Conservation (phyloP, 1,284 basidiomycete genomes). For the Lentinula novae-zelandiae region DNA sequence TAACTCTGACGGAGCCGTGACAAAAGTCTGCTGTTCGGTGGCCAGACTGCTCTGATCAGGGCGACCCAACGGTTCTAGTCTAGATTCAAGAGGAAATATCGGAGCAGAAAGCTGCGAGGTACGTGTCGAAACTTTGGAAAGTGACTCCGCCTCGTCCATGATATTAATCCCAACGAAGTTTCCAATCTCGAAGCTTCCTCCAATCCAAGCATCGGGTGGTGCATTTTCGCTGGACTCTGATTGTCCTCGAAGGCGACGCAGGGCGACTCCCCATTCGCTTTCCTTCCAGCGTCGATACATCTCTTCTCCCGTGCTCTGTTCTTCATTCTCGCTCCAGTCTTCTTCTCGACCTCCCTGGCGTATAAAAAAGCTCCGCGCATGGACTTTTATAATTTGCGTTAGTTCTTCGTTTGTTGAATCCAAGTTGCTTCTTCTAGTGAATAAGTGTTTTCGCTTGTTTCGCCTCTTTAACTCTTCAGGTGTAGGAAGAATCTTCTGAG, state of each 20-base stretch:
- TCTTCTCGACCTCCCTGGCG: constrained; percentile 52
- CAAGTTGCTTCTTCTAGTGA: constrained; percentile 8
- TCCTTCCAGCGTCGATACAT: constrained; percentile 60
- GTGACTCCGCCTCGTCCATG: constrained; percentile 29
- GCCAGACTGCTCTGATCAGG: neutral
- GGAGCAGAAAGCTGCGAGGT: constrained; percentile 4
- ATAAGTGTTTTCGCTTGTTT: constrained; percentile 24
- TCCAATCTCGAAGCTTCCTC: constrained; percentile 72
- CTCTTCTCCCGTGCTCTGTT: constrained; percentile 47
- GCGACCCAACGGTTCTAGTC: neutral
- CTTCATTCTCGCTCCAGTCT: constrained; percentile 61
- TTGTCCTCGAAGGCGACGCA: constrained; percentile 37
- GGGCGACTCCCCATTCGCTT: constrained; percentile 57
- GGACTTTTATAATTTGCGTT: constrained; percentile 44
- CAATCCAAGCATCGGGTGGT: constrained; percentile 53
- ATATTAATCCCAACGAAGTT: constrained; percentile 58
- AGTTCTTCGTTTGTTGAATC: constrained; percentile 28
- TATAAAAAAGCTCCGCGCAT: constrained; percentile 63
- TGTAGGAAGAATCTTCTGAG: constrained; percentile 45
- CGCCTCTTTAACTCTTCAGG: constrained; percentile 25
- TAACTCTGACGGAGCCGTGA: constrained; percentile 30
- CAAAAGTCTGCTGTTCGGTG: constrained; percentile 23
- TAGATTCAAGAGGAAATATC: constrained; percentile 8
- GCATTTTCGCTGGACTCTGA: constrained; percentile 15
- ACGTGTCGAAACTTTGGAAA: constrained; percentile 14